These are phyloP conservation scores for Ilex paraguariensis DNA, from an alignment of 305 asterid species.

Conservation along the genomic window DNA sequence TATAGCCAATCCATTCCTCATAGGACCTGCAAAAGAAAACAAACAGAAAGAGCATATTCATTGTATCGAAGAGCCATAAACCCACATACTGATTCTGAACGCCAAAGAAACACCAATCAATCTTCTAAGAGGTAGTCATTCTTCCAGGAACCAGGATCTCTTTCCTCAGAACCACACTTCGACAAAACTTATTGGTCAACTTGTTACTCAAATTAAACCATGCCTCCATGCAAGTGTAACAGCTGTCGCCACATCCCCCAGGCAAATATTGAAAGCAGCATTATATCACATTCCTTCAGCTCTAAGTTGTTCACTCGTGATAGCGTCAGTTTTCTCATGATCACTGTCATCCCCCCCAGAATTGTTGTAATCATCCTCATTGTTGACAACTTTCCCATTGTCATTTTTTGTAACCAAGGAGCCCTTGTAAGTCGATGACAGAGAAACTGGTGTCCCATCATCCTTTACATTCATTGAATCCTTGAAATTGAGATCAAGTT, in stretches of 20 bases:
- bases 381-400: conserved; percentile 13
- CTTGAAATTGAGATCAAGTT: conserved; percentile 23
- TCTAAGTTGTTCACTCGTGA: conserved; percentile 14
- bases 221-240: too few relatives aligned
- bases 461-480: conserved; percentile 26
- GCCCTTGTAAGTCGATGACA: neutral
- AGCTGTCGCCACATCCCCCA: too few relatives aligned
- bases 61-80: conserved; percentile 33
- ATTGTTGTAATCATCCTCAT: conserved; percentile 16
- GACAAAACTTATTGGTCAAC: conserved; percentile 7
- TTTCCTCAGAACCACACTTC: conserved; percentile 11
- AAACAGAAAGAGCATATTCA: conserved; percentile 27
- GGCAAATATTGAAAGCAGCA: neutral
- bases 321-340: conserved; percentile 17
- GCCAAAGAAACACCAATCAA: conserved; percentile 26
- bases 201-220: too few relatives aligned
- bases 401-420: neutral
- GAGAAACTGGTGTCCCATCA: conserved; percentile 4
- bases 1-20: conserved; percentile 27
- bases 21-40: conserved; percentile 72
- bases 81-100: conserved; percentile 31
- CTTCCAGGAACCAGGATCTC: conserved; percentile 14
- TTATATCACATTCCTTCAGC: conserved; percentile 7
- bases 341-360: conserved; percentile 17
- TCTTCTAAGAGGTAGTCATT: conserved; percentile 17